These are phyloP conservation scores for Cercospora brassicicola DNA, from an alignment of 2,329 filamentous ascomycete species.

Conservation along the genomic window DNA sequence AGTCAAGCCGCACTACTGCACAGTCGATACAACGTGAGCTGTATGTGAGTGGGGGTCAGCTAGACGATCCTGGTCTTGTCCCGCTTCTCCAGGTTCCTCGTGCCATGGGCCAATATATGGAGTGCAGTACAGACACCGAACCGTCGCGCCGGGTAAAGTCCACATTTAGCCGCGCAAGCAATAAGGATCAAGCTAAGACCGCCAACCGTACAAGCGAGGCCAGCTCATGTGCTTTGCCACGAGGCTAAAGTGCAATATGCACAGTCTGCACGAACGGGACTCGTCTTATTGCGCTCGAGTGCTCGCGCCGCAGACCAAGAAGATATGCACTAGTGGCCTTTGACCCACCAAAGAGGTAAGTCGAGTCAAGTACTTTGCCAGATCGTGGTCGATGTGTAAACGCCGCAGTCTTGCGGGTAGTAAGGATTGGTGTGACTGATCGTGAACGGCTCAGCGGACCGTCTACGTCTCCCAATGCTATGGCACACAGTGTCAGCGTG, in stretches of 20 bases:
- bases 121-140: background rate
- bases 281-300: background rate
- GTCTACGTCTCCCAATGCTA: background rate
- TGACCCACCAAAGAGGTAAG: background rate
- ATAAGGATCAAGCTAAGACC: background rate
- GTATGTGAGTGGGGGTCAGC: background rate
- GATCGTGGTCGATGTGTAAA: background rate
- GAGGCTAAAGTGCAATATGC: slow-evolving; percentile 6
- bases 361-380: background rate
- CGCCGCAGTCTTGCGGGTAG: background rate
- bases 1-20: background rate
- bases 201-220: slow-evolving; percentile 1
- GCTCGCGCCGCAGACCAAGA: background rate
- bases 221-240: slow-evolving; percentile 1
- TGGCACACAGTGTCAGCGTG: background rate
- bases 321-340: background rate
- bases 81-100: slow-evolving; percentile 10
- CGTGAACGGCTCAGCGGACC: background rate
- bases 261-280: background rate
- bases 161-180: slow-evolving; percentile 6
- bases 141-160: slow-evolving; percentile 6
- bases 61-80: background rate
- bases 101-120: slow-evolving; percentile 1
- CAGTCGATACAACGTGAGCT: background rate
- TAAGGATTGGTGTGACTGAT: background rate